Evolutionary conservation across 2,329 filamentous ascomycete species (phyloP).

Genomic region (Epichloe glyceriae): DNA sequence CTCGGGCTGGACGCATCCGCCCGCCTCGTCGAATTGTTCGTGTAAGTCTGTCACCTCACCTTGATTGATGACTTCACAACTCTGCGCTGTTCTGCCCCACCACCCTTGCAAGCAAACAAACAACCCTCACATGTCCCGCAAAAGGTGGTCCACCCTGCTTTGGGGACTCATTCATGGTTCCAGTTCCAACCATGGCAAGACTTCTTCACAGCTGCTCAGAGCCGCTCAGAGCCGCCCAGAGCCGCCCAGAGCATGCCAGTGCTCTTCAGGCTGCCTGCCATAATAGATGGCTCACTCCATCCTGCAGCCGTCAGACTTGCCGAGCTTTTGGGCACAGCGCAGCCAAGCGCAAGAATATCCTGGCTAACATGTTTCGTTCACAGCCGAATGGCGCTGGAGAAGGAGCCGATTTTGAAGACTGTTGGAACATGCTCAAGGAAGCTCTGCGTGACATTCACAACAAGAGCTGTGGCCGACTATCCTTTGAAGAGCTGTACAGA

Average conservation of each 20-base stretch:
- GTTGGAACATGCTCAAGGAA: conserved; percentile 64
- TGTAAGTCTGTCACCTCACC: conserved; percentile 19
- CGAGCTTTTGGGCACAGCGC: neutral
- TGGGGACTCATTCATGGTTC: neutral
- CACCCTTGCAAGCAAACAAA: neutral
- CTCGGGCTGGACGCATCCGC: conserved; percentile 27
- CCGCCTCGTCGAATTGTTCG: conserved; percentile 29
- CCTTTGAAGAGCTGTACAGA: conserved; percentile 91
- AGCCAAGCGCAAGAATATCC: neutral
- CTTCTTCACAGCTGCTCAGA: too few species aligned
- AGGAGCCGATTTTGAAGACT: conserved; percentile 68
- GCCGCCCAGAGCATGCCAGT: neutral
- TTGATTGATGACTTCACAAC: neutral
- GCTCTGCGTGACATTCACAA: conserved; percentile 82
- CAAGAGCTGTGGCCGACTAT: conserved; percentile 78
- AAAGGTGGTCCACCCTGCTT: neutral
- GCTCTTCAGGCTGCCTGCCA: neutral
- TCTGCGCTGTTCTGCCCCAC: neutral
- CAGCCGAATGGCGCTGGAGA: conserved; percentile 33
- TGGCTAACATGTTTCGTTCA: conserved; percentile 12
- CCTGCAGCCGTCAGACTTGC: neutral
- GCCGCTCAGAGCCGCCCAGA: too few species aligned
- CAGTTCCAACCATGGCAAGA: neutral
- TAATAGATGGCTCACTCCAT: neutral
- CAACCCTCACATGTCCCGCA: too few species aligned